Evolutionary conservation across 441 rosid genomes (phyloP).

Genomic region (Codiaeum variegatum): DNA sequence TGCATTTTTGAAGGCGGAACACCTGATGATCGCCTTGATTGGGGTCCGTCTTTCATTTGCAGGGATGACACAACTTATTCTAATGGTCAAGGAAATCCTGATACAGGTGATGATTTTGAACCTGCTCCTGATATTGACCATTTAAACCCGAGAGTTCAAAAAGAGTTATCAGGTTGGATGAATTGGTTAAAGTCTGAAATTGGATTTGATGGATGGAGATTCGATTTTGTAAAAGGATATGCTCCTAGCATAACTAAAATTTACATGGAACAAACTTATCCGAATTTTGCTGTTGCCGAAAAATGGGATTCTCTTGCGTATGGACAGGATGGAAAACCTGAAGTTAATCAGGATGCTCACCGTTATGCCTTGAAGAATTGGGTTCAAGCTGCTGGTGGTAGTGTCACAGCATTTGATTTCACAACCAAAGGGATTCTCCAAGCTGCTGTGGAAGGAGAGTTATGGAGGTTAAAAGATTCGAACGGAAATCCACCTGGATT

Average conservation of each 20-base stretch:
- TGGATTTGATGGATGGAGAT: constrained; percentile 81
- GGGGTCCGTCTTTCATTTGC: constrained; percentile 78
- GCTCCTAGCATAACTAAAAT: constrained; percentile 51
- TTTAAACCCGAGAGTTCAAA: constrained; percentile 57
- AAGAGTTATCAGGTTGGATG: constrained; percentile 78
- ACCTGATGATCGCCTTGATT: constrained; percentile 63
- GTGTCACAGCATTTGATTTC: constrained; percentile 66
- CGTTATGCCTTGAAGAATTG: constrained; percentile 49
- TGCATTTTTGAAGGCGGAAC: constrained; percentile 83
- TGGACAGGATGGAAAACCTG: constrained; percentile 45
- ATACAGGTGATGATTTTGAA: constrained; percentile 43
- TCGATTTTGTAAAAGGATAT: constrained; percentile 66
- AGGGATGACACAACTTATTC: constrained; percentile 40
- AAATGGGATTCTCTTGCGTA: constrained; percentile 59
- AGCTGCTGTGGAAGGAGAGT: constrained; percentile 63
- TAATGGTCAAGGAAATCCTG: constrained; percentile 64
- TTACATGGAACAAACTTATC: constrained; percentile 46
- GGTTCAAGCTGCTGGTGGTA: constrained; percentile 59
- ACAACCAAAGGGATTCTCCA: constrained; percentile 78
- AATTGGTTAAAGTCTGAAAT: constrained; percentile 72
- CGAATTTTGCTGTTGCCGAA: constrained; percentile 77
- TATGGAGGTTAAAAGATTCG: constrained; percentile 69
- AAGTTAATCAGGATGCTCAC: constrained; percentile 49
- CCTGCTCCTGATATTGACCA: constrained; percentile 82
- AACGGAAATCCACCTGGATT: constrained; percentile 76